Conservation (phyloP, 2,329 filamentous ascomycete genomes). For the Microsporum ferrugineum region DNA sequence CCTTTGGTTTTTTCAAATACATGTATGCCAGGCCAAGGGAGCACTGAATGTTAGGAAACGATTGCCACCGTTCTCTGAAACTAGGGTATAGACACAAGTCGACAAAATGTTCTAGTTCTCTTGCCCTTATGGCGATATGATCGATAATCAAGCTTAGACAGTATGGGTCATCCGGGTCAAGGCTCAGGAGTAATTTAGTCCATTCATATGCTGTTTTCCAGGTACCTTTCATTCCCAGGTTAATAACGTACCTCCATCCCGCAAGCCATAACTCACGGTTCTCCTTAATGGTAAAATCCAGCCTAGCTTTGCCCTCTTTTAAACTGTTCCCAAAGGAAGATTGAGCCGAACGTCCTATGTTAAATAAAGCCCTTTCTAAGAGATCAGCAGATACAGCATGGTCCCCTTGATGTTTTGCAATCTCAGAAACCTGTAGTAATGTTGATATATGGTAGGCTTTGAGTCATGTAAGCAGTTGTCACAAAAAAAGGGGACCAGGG, state of each 20-base stretch:
- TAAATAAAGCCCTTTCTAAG: slow-evolving; percentile 81
- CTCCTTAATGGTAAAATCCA: slow-evolving; percentile 71
- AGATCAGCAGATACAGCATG: slow-evolving; percentile 76
- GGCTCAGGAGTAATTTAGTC: slow-evolving; percentile 68
- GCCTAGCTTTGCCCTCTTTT: slow-evolving; percentile 62
- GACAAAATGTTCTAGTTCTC: slow-evolving; percentile 64
- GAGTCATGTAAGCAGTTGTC: slow-evolving; percentile 16
- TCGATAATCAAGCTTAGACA: slow-evolving; percentile 71
- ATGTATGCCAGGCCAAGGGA: slow-evolving; percentile 66
- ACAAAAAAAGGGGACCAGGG: not conserved
- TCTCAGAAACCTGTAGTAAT: slow-evolving; percentile 83
- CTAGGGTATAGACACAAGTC: slow-evolving; percentile 49
- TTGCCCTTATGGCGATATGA: slow-evolving; percentile 68
- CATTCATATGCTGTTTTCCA: slow-evolving; percentile 90
- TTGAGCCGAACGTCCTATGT: slow-evolving; percentile 78
- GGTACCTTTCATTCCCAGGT: slow-evolving; percentile 79
- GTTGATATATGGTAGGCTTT: slow-evolving; percentile 80
- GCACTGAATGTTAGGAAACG: slow-evolving; percentile 60
- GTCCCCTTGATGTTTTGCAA: slow-evolving; percentile 85
- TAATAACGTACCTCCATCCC: slow-evolving; percentile 77
- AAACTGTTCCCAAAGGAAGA: slow-evolving; percentile 69
- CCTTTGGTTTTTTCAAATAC: slow-evolving; percentile 54
- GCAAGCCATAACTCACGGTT: slow-evolving; percentile 91
- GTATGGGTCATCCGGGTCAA: slow-evolving; percentile 72
- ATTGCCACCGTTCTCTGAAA: slow-evolving; percentile 41